These are phyloP conservation scores for Lasiodiplodia theobromae DNA, from an alignment of 2,329 filamentous ascomycete genomes.

Conservation along the genomic window DNA sequence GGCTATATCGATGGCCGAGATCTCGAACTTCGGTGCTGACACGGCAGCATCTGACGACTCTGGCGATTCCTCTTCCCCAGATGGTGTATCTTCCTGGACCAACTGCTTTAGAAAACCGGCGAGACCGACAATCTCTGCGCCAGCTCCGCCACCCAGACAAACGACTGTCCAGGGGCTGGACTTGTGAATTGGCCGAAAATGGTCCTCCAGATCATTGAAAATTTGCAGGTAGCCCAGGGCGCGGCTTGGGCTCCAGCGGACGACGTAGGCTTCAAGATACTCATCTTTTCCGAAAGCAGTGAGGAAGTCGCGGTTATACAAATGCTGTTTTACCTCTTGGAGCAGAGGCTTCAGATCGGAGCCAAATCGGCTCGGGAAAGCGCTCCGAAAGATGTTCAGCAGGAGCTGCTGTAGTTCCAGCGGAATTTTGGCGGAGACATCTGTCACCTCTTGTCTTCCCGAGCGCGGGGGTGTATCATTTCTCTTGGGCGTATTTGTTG, in stretches of 20 bases:
- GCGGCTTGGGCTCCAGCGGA: slow-evolving; percentile 88
- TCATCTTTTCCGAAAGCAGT: slow-evolving; percentile 76
- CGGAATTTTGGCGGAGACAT: slow-evolving; percentile 46
- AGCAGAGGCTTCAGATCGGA: slow-evolving; percentile 65
- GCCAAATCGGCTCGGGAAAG: slow-evolving; percentile 59
- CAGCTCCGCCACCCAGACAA: slow-evolving; percentile 70
- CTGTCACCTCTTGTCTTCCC: neutral
- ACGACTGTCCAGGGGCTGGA: slow-evolving; percentile 50
- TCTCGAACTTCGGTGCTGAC: slow-evolving; percentile 39
- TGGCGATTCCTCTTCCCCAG: neutral
- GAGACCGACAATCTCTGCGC: slow-evolving; percentile 71
- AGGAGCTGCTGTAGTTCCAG: slow-evolving; percentile 71
- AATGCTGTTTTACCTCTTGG: slow-evolving; percentile 83
- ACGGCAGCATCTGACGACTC: neutral
- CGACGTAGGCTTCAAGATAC: slow-evolving; percentile 81
- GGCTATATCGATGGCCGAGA: slow-evolving; percentile 81
- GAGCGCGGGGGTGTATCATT: neutral
- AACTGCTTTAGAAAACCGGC: slow-evolving; percentile 55
- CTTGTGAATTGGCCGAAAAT: slow-evolving; percentile 27
- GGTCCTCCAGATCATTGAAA: slow-evolving; percentile 50
- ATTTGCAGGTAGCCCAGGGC: slow-evolving; percentile 81
- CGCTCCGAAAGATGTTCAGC: slow-evolving; percentile 73
- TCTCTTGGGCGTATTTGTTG: slow-evolving; percentile 5
- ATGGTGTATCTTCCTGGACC: neutral
- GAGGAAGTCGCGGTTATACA: slow-evolving; percentile 86